These are phyloP conservation scores for Agaricus blazei DNA, from an alignment of 768 basidiomycete species.

Conservation along the genomic window DNA sequence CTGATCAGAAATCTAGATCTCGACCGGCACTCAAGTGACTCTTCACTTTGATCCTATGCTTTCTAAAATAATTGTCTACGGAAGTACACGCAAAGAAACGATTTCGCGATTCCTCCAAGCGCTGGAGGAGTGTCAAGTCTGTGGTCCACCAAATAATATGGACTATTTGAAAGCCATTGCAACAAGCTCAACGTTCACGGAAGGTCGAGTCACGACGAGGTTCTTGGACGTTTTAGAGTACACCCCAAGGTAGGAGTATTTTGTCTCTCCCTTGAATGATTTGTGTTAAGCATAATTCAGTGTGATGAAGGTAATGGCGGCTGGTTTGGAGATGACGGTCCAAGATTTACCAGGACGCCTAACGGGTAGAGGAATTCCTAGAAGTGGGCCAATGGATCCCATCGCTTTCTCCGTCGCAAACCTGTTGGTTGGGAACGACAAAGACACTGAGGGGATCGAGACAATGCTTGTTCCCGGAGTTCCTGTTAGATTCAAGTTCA, in stretches of 20 bases:
- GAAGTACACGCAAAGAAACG: slow-evolving; percentile 38
- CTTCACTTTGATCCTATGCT: slow-evolving; percentile 55
- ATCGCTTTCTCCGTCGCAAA: slow-evolving; percentile 54
- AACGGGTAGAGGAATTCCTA: slow-evolving; percentile 54
- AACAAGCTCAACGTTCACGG: slow-evolving; percentile 28
- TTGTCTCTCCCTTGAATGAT: neutral
- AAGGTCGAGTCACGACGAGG: slow-evolving; percentile 41
- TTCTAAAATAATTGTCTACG: slow-evolving; percentile 55
- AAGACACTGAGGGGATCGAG: slow-evolving; percentile 51
- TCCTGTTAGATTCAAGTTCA: slow-evolving; percentile 44
- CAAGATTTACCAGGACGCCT: slow-evolving; percentile 55
- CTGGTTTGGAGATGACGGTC: slow-evolving; percentile 52
- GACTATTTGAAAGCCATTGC: slow-evolving; percentile 44
- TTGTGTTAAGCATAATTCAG: slow-evolving; percentile 17
- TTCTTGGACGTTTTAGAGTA: slow-evolving; percentile 43
- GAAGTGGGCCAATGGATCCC: slow-evolving; percentile 60
- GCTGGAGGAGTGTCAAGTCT: slow-evolving; percentile 35
- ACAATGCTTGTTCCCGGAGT: slow-evolving; percentile 41
- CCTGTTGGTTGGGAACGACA: slow-evolving; percentile 48
- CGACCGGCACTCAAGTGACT: slow-evolving; percentile 46
- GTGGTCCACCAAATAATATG: slow-evolving; percentile 59
- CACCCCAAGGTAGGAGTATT: slow-evolving; percentile 29
- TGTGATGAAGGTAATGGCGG: slow-evolving; percentile 47
- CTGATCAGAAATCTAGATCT: slow-evolving; percentile 24
- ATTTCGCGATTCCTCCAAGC: slow-evolving; percentile 34